A percentile compares a stretch with the other conserved stretches of the same genome.
These are phyloP conservation scores for Periconia macrospinosa DNA, from an alignment of 2,329 filamentous ascomycete species.

Conservation along the genomic window DNA sequence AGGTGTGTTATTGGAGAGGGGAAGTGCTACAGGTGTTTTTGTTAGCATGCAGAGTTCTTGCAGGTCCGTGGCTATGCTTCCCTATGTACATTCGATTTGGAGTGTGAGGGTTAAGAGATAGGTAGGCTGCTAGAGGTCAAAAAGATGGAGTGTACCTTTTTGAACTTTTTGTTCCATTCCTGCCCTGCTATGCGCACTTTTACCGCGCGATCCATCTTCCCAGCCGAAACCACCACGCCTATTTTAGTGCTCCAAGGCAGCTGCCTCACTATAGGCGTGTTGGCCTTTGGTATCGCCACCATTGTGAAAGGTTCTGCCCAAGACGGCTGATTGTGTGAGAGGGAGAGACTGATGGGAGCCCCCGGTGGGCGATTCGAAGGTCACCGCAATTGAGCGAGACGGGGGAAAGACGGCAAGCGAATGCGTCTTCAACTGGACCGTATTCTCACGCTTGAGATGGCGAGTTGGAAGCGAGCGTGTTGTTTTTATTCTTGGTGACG, in stretches of 20 bases:
- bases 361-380: conserved; percentile 13
- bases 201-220: conserved; percentile 76
- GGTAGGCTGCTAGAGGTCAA: background rate
- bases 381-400: background rate
- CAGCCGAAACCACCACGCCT: conserved; percentile 76
- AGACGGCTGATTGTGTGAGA: conserved; percentile 7
- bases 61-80: background rate
- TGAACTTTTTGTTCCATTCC: conserved; percentile 71
- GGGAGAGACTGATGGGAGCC: conserved; percentile 10
- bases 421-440: conserved; percentile 13
- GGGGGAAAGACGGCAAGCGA: conserved; percentile 17
- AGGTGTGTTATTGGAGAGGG: conserved; percentile 66
- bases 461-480: conserved; percentile 2
- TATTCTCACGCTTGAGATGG: background rate
- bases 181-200: conserved; percentile 73
- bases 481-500: background rate
- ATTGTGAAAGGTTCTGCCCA: conserved; percentile 14
- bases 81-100: no score
- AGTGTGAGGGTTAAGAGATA: background rate
- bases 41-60: conserved; percentile 3
- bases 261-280: conserved; percentile 26
- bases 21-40: conserved; percentile 58
- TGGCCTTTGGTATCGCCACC: conserved; percentile 22
- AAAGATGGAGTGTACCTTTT: conserved; percentile 60
- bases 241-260: conserved; percentile 33